These are phyloP conservation scores for Colletotrichum sp. DNA, from an alignment of 2,329 filamentous ascomycete species.

Conservation along the genomic window DNA sequence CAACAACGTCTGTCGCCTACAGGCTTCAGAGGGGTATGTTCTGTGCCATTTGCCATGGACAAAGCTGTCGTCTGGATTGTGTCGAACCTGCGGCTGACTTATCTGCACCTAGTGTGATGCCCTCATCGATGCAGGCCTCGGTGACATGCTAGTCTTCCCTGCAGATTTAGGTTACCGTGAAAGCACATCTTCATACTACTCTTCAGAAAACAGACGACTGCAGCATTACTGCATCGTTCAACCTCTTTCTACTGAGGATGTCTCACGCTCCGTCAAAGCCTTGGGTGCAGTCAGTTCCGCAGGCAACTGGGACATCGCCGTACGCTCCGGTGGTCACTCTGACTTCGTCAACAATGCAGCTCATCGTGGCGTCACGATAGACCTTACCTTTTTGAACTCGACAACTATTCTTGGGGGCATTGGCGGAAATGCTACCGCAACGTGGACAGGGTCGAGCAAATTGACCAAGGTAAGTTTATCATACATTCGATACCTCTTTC, in stretches of 20 bases:
- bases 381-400: conserved; percentile 36
- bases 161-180: background rate
- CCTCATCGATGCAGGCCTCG: conserved; percentile 2
- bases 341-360: conserved; percentile 47
- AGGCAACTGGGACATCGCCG: conserved; percentile 30
- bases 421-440: background rate
- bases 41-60: background rate
- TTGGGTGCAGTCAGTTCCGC: background rate
- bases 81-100: background rate
- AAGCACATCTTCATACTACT: conserved; percentile 22
- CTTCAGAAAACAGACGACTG: conserved; percentile 25
- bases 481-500: background rate
- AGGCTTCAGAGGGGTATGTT: background rate
- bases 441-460: background rate
- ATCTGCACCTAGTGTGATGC: background rate
- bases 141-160: background rate
- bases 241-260: conserved; percentile 24
- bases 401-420: conserved; percentile 25
- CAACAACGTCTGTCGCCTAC: background rate
- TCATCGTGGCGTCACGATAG: conserved; percentile 40
- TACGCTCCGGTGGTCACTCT: conserved; percentile 50
- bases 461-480: background rate
- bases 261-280: conserved; percentile 20
- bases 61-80: background rate
- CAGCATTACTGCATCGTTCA: conserved; percentile 29